These are phyloP conservation scores for Eucommia ulmoides DNA, from an alignment of 257 asterid genomes.

Conservation along the genomic window DNA sequence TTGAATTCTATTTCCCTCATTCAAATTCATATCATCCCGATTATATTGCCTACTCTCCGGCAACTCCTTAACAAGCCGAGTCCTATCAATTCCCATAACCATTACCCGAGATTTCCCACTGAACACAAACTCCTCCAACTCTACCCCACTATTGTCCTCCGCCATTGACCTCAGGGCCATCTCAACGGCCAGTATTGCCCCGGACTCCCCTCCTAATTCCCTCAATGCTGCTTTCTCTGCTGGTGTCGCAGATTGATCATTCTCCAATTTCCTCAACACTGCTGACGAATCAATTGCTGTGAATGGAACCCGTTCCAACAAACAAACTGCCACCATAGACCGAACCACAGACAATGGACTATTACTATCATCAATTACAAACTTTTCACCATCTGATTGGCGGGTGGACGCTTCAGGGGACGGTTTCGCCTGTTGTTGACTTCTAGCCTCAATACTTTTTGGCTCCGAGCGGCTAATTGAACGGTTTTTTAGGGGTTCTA, in stretches of 20 bases:
- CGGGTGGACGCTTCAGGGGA: conserved; percentile 18
- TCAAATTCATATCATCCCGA: conserved; percentile 24
- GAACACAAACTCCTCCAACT: conserved; percentile 70
- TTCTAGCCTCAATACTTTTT: background rate
- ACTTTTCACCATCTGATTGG: conserved; percentile 23
- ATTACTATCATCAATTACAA: conserved; percentile 51
- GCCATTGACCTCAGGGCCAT: conserved; percentile 83
- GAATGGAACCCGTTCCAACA: conserved; percentile 78
- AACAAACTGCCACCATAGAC: conserved; percentile 85
- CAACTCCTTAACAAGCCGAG: conserved; percentile 64
- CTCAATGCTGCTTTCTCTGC: conserved; percentile 68
- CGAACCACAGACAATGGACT: conserved; percentile 62
- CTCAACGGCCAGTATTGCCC: conserved; percentile 71
- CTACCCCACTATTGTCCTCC: conserved; percentile 82
- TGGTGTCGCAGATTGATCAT: conserved; percentile 36
- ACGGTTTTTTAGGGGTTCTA: background rate
- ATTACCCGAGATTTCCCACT: conserved; percentile 74
- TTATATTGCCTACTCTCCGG: conserved; percentile 56
- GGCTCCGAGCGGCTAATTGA: background rate
- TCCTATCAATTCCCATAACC: conserved; percentile 80
- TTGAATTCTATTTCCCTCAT: conserved; percentile 27
- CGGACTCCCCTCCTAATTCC: conserved; percentile 83
- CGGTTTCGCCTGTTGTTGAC: conserved; percentile 1
- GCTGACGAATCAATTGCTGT: conserved; percentile 66
- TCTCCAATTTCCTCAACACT: conserved; percentile 79